A percentile compares a stretch with the other conserved stretches of the same genome.
Evolutionary conservation across 495 filamentous ascomycete genomes (phyloP).

Genomic region (Aspergillus ostianus): DNA sequence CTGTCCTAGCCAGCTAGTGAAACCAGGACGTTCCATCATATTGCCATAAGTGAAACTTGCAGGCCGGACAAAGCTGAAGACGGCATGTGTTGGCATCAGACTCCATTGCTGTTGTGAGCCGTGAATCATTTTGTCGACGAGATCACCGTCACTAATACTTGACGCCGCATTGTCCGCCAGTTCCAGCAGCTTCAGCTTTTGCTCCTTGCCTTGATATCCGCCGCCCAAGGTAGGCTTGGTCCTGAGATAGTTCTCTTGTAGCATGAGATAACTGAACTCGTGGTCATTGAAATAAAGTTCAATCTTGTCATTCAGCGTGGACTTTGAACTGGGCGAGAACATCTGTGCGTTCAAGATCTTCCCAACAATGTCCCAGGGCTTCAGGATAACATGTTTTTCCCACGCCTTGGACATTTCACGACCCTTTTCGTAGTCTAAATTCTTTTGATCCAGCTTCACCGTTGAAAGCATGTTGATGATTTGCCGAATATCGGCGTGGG

Average conservation of each 20-base stretch:
- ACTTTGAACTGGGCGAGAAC: slow-evolving; percentile 76
- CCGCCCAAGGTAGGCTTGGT: slow-evolving; percentile 67
- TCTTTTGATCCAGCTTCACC: slow-evolving; percentile 77
- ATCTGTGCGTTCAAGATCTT: slow-evolving; percentile 88
- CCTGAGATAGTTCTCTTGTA: slow-evolving; percentile 95
- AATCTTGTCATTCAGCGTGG: slow-evolving; percentile 92
- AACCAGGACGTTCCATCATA: slow-evolving; percentile 58
- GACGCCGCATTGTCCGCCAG: slow-evolving; percentile 82
- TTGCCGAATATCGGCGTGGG: slow-evolving; percentile 91
- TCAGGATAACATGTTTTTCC: slow-evolving; percentile 95
- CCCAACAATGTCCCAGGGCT: slow-evolving; percentile 95
- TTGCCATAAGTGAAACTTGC: slow-evolving; percentile 86
- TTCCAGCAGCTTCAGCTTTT: slow-evolving; percentile 77
- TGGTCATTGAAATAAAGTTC: slow-evolving; percentile 99
- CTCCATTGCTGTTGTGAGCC: slow-evolving; percentile 97
- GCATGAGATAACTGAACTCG: slow-evolving; percentile 93
- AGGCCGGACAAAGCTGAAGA: slow-evolving; percentile 91
- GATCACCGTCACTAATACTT: slow-evolving; percentile 94
- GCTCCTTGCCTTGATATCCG: slow-evolving; percentile 59
- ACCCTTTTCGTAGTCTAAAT: slow-evolving; percentile 76
- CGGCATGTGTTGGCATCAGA: slow-evolving; percentile 95
- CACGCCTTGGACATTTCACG: slow-evolving; percentile 94
- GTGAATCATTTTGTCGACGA: slow-evolving; percentile 97
- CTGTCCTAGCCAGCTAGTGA: slow-evolving; percentile 90
- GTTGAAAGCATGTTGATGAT: slow-evolving; percentile 98